phyloP scores from a whole-genome alignment of 495 filamentous ascomycete species.

The Xylaria intraflava region DNA sequence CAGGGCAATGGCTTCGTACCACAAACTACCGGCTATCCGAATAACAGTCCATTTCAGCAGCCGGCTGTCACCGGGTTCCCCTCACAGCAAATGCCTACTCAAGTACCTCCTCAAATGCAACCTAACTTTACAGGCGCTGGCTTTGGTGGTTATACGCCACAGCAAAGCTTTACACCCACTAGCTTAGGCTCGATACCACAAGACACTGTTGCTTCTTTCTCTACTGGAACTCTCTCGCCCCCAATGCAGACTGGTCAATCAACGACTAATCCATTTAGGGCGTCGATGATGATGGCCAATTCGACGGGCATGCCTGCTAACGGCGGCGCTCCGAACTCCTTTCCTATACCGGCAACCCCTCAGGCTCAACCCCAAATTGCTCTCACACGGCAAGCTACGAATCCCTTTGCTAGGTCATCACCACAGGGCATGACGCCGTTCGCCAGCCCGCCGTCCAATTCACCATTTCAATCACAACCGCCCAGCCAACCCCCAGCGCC shows the following conservation, averaged over 20 bases:
- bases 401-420: slow-evolving; percentile 68
- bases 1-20: slow-evolving; percentile 46
- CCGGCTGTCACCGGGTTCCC: slow-evolving; percentile 41
- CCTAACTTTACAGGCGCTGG: slow-evolving; percentile 64
- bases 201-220: slow-evolving; percentile 49
- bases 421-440: slow-evolving; percentile 42
- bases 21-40: slow-evolving; percentile 44
- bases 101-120: slow-evolving; percentile 37
- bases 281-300: slow-evolving; percentile 66
- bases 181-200: slow-evolving; percentile 59
- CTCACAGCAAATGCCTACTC: slow-evolving; percentile 47
- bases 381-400: slow-evolving; percentile 64
- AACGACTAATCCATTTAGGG: slow-evolving; percentile 80
- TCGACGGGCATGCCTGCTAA: slow-evolving; percentile 38
- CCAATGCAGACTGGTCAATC: slow-evolving; percentile 42
- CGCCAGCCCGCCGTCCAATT: slow-evolving; percentile 38
- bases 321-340: slow-evolving; percentile 12
- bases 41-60: slow-evolving; percentile 40
- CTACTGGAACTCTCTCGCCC: slow-evolving; percentile 28
- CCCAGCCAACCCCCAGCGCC: slow-evolving; percentile 42
- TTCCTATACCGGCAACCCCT: slow-evolving; percentile 26
- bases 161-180: slow-evolving; percentile 48
- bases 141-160: slow-evolving; percentile 79
- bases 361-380: slow-evolving; percentile 27
- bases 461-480: slow-evolving; percentile 45